Base-by-base conservation (phyloP, 75 land plant species). In the Picea sitchensis region DNA sequence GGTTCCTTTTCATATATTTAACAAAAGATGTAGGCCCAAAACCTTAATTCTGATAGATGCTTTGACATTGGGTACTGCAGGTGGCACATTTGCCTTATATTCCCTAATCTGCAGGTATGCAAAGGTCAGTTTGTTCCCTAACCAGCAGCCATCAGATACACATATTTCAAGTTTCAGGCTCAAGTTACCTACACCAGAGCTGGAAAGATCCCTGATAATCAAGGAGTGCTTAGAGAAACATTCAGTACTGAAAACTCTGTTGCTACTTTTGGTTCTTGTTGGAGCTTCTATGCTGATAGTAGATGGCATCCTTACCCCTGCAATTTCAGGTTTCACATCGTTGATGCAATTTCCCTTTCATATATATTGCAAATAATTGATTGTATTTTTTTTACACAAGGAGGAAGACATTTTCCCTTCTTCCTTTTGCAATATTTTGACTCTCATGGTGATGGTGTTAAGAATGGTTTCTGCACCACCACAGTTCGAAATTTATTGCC, bases 11-110 rank as follows among this genome's bases (percentile, higher is more conserved):
- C 44, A 36, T 15, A 67, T 6, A 17, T 36, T 36, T 38, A 67
- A 23, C 56, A 51, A 62, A 76, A 17, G 7, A 20, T 67, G 64
- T 61, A 47, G 23, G 51, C 73, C 51, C 44, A 38, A 36, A 15
- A 44, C 0, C 54, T 44, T 12, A 71, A 15, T 71, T 44, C 23
- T 71, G 26, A 71, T 71, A 21, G 26, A 9, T 71, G 20, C 44
- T 71, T 15, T 71, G 54, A 71, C 20, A 44, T 32, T 71, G 56
- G 73, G 74, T 64, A 3, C 23, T 78, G 80, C 89, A 98, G 99
- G 99, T 69, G 99, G 99, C 31, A 93, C 98, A 38, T 95, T 95
- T 93, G 98, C 99, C 30, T 78, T 98, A 44, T 98, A 98, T 74
- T 95, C 99, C 58, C 85, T 98, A 80, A 94, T 98, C 51, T 98